Percentiles rank a stretch among this genome's conserved stretches.
phyloP scores from a whole-genome alignment of 495 filamentous ascomycete genomes.

The Aspergillus nanangensis region DNA sequence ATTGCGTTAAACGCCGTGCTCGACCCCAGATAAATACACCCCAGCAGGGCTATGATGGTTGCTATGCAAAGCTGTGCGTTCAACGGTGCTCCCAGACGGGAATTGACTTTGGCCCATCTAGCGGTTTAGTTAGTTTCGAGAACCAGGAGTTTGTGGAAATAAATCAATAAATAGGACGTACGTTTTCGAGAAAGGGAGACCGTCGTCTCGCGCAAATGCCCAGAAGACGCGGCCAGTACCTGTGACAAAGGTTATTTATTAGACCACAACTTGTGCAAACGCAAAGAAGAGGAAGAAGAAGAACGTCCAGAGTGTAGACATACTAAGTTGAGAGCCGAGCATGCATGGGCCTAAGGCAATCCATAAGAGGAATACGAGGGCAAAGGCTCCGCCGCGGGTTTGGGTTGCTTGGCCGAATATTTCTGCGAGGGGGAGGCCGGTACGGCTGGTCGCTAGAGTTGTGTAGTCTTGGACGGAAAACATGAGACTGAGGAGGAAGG shows the following conservation, averaged over 20 bases:
- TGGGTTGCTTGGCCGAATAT: slow-evolving; percentile 73
- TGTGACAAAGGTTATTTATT: slow-evolving; percentile 42
- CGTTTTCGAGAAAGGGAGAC: slow-evolving; percentile 30
- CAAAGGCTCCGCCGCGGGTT: slow-evolving; percentile 50
- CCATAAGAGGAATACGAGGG: slow-evolving; percentile 58
- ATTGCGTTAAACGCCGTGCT: slow-evolving; percentile 68
- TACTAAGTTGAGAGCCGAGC: slow-evolving; percentile 50
- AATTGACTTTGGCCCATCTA: slow-evolving; percentile 26
- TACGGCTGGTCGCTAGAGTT: slow-evolving; percentile 27
- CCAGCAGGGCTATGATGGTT: slow-evolving; percentile 56
- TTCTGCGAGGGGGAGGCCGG: slow-evolving; percentile 63
- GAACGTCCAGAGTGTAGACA: background rate
- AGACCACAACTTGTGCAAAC: too few species aligned
- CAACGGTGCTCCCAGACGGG: slow-evolving; percentile 34
- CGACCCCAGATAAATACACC: slow-evolving; percentile 64
- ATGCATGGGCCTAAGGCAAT: slow-evolving; percentile 37
- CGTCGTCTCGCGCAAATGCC: slow-evolving; percentile 69
- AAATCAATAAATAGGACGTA: slow-evolving; percentile 6
- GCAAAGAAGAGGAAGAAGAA: too few species aligned
- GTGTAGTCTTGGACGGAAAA: slow-evolving; percentile 42
- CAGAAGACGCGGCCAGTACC: slow-evolving; percentile 65
- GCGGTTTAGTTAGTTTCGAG: too few species aligned
- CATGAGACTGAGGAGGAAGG: slow-evolving; percentile 42
- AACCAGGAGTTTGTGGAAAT: background rate
- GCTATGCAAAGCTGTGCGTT: slow-evolving; percentile 59